A percentile compares a stretch with the other conserved stretches of the same genome.
phyloP scores from a whole-genome alignment of 192 early-diverging fungal species.

The Rhizophagus prolifer region DNA sequence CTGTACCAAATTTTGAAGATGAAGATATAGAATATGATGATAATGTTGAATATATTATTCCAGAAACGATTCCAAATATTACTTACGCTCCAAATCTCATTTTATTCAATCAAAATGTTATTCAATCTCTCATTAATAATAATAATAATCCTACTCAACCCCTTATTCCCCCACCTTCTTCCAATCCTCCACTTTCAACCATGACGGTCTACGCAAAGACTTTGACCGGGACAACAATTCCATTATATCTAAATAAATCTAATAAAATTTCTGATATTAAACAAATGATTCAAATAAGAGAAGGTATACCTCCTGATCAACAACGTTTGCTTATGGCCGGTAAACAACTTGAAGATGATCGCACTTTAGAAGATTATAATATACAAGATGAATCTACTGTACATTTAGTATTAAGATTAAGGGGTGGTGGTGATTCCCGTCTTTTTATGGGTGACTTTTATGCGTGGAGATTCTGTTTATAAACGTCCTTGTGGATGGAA shows the following conservation, averaged over 20 bases:
- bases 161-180: background rate
- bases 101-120: background rate
- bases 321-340: constrained; percentile 80
- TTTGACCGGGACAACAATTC: constrained; percentile 95
- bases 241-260: constrained; percentile 78
- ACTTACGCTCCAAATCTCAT: background rate
- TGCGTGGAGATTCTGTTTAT: background rate
- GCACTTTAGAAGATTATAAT: constrained; percentile 74
- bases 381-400: constrained; percentile 86
- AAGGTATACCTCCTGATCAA: constrained; percentile 84
- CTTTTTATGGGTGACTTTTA: background rate
- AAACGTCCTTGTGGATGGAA: constrained; percentile 23
- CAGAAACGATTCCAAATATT: background rate
- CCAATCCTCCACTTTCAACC: background rate
- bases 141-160: background rate
- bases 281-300: constrained; percentile 81
- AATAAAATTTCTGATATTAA: constrained; percentile 83
- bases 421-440: constrained; percentile 60
- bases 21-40: background rate
- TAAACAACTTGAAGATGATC: constrained; percentile 81
- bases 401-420: constrained; percentile 75
- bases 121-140: background rate
- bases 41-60: background rate
- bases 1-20: background rate
- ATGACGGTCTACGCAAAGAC: constrained; percentile 67